These are phyloP conservation scores for Fonsecaea pedrosoi DNA, from an alignment of 2,329 filamentous ascomycete species.

Conservation along the genomic window DNA sequence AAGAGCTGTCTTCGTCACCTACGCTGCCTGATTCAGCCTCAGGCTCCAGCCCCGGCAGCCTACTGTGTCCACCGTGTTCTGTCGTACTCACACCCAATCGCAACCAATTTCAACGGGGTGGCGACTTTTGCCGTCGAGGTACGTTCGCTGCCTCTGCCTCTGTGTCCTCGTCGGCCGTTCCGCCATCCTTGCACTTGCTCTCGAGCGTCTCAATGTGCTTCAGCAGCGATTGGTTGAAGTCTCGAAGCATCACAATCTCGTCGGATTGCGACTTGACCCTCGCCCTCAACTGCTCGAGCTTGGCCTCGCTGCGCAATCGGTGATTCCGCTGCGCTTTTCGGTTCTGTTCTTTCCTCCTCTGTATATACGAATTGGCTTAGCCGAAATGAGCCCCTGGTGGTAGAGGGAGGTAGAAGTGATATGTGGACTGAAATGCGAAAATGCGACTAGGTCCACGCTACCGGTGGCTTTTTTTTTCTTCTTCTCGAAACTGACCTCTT, in stretches of 20 bases:
- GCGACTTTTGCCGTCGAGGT: conserved; percentile 1
- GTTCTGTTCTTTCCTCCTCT: conserved; percentile 35
- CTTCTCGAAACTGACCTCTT: conserved; percentile 26
- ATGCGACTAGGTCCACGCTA: neutral
- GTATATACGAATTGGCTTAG: conserved; percentile 3
- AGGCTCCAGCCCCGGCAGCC: conserved; percentile 1
- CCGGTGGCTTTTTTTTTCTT: neutral
- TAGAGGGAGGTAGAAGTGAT: no score
- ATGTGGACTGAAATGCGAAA: neutral
- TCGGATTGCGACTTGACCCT: conserved; percentile 27
- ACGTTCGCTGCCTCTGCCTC: neutral
- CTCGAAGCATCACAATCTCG: conserved; percentile 29
- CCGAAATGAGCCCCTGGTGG: conserved; percentile 1
- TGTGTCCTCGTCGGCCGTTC: conserved; percentile 8
- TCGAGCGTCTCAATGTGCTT: conserved; percentile 26
- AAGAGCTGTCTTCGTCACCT: conserved; percentile 24
- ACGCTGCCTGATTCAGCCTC: conserved; percentile 19
- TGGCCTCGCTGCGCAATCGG: conserved; percentile 33
- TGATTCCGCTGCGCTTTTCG: conserved; percentile 35
- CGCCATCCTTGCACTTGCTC: conserved; percentile 10
- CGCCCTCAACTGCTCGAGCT: conserved; percentile 28
- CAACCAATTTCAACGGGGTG: neutral
- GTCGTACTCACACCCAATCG: conserved; percentile 5
- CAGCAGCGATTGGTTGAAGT: conserved; percentile 27
- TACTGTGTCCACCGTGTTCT: neutral